phyloP scores from a whole-genome alignment of 495 filamentous ascomycete species.

The Bacidia rubella region DNA sequence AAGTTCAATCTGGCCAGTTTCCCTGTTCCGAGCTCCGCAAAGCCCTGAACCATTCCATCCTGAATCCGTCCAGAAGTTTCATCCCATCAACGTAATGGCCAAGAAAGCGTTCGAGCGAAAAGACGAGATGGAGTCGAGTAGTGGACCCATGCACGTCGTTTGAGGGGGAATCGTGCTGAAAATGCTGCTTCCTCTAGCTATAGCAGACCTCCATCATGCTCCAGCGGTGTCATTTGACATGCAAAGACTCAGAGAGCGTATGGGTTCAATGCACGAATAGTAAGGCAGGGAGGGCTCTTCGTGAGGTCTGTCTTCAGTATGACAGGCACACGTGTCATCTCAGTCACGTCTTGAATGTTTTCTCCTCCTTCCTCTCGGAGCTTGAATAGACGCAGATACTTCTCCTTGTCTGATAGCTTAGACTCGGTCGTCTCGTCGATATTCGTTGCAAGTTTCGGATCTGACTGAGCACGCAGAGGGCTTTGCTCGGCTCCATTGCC shows the following conservation, averaged over 20 bases:
- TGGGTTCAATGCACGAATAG: conserved; percentile 93
- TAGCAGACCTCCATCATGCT: neutral
- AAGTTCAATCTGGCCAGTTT: neutral
- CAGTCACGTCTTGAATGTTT: conserved; percentile 92
- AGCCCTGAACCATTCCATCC: neutral
- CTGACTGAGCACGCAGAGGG: conserved; percentile 80
- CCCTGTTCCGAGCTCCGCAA: neutral
- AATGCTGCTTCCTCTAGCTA: neutral
- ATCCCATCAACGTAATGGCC: neutral
- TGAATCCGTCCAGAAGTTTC: neutral
- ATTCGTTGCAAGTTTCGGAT: conserved; percentile 73
- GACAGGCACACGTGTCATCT: conserved; percentile 93
- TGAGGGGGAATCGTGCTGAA: neutral
- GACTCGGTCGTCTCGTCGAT: conserved; percentile 56
- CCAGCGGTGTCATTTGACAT: neutral
- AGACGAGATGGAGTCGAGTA: no score
- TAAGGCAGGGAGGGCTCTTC: conserved; percentile 99
- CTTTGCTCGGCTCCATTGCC: conserved; percentile 49
- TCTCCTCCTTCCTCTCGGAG: conserved; percentile 86
- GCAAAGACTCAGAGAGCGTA: conserved; percentile 55
- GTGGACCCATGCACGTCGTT: no score
- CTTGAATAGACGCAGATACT: conserved; percentile 81
- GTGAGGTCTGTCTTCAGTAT: conserved; percentile 95
- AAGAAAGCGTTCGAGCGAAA: neutral
- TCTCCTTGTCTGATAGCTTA: conserved; percentile 85